Base-by-base conservation (phyloP, 345 rosid species). In the Populus tremula region DNA sequence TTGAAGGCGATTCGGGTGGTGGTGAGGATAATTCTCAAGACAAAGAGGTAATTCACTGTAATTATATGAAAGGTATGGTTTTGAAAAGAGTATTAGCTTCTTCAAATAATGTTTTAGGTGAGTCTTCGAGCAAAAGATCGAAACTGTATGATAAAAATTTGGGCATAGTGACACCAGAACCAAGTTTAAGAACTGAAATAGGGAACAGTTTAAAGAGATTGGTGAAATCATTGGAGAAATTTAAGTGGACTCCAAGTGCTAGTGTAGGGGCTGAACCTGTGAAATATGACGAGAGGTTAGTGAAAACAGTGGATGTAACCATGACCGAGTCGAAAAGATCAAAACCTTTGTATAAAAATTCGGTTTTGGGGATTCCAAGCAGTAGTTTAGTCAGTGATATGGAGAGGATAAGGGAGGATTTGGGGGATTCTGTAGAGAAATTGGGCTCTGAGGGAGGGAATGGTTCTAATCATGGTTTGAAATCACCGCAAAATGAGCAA, bases 171-270 rank as follows among this genome's bases (percentile, higher is more conserved):
- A 73, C 83, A 35, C 74, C 78, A 5, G 31, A 69, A 59, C 78
- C 2, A 17, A 18, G 53, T 49, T 31, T 68, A 66, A 27, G 67
- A 10, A 2, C 56, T 29, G 53, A 43, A 56, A 21, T 12, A 20
- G 82, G 47, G 59, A 74, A 59, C 41, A 74, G 14, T 21, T 27
- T 65, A 6, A 66, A 75, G 39, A 78, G 56, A 41, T 8, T 84
- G 50, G 76, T 38, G 64, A 81, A 88, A 50, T 43, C 85, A n/a
- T 7, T 33, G 53, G 77, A 79, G 56, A 84, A 72, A 66, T 75
- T 76, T 78, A 82, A 72, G 70, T 74, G 63, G 63, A 23, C 63
- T 59, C 63, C 29, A 59, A 23, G 63, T 9, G 29, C 63, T 59
- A 59, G 14, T 59, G 29, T 10, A 3, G 64, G 64, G 64, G 64